Conservation (phyloP, 345 rosid species). For the Draba incana region DNA sequence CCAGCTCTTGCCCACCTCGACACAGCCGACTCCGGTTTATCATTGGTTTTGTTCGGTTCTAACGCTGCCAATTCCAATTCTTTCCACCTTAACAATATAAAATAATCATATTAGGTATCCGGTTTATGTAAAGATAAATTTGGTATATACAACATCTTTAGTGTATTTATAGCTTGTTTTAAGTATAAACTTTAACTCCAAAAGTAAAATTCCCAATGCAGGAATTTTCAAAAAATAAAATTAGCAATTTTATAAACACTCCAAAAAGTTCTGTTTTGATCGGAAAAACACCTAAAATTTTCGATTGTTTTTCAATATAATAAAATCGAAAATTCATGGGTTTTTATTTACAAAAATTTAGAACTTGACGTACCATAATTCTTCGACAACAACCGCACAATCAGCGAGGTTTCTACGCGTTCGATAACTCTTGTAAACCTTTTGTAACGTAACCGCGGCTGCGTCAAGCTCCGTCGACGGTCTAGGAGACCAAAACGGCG, state of each 20-base stretch:
- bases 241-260: not conserved
- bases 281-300: not conserved
- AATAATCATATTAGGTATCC: not conserved
- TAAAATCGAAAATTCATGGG: conserved; percentile 4
- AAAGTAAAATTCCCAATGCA: not conserved
- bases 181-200: not conserved
- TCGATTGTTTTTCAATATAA: no score
- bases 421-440: conserved; percentile 49
- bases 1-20: conserved; percentile 95
- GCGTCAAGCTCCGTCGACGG: conserved; percentile 77
- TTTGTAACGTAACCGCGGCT: conserved; percentile 54
- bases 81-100: conserved; percentile 70
- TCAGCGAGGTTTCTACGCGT: conserved; percentile 72
- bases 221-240: not conserved
- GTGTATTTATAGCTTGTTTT: not conserved
- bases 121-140: not conserved
- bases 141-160: no score
- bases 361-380: conserved; percentile 63
- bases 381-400: conserved; percentile 89
- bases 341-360: not conserved
- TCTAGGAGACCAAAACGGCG: conserved; percentile 61
- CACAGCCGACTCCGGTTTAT: conserved; percentile 77
- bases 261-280: not conserved
- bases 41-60: conserved; percentile 56
- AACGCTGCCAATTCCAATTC: conserved; percentile 78